Conservation (phyloP, 2,329 filamentous ascomycete species). For the Sporothrix pallida region DNA sequence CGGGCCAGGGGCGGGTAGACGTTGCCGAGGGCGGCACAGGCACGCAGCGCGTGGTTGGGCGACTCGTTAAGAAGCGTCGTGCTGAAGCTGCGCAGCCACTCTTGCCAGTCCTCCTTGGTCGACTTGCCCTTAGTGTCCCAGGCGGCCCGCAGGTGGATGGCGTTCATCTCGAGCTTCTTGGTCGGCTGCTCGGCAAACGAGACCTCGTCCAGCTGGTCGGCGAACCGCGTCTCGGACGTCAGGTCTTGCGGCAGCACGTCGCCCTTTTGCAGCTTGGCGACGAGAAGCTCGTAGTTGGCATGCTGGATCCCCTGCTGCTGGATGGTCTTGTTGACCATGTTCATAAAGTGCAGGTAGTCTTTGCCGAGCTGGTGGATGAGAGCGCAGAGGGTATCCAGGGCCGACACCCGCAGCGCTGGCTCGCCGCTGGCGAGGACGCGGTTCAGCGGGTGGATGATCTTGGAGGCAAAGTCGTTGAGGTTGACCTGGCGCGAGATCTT, state of each 20-base stretch:
- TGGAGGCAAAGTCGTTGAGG: conserved; percentile 92
- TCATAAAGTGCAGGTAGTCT: conserved; percentile 93
- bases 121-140: conserved; percentile 98
- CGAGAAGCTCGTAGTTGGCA: conserved; percentile 88
- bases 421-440: conserved; percentile 79
- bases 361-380: conserved; percentile 95
- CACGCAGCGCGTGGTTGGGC: conserved; percentile 90
- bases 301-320: conserved; percentile 82
- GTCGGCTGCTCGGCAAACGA: conserved; percentile 77
- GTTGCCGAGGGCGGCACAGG: conserved; percentile 88
- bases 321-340: conserved; percentile 88
- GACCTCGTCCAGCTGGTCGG: conserved; percentile 77
- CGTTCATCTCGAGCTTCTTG: conserved; percentile 96
- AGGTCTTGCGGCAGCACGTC: conserved; percentile 95
- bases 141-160: conserved; percentile 93
- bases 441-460: conserved; percentile 92
- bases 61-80: conserved; percentile 94
- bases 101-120: conserved; percentile 98
- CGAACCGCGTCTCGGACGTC: conserved; percentile 82
- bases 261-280: conserved; percentile 91
- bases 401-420: conserved; percentile 74
- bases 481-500: conserved; percentile 96
- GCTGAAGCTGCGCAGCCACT: conserved; percentile 97
- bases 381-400: conserved; percentile 91
- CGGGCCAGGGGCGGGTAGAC: conserved; percentile 90